Conservation (phyloP, 2,329 filamentous ascomycete genomes). For the Colletotrichum kahawae region DNA sequence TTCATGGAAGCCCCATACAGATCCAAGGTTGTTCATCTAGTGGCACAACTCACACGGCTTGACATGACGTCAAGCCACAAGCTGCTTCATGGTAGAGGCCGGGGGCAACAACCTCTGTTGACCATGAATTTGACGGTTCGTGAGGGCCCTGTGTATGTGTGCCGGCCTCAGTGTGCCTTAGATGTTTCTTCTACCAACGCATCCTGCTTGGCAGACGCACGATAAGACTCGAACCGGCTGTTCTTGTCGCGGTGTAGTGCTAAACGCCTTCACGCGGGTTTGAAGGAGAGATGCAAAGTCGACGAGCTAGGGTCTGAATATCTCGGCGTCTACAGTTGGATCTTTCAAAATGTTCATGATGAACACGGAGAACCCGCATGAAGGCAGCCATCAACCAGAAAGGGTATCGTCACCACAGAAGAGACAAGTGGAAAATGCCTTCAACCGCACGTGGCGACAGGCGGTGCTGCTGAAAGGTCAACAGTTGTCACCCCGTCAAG, state of each 20-base stretch:
- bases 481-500: background rate
- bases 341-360: background rate
- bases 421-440: background rate
- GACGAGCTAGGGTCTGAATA: background rate
- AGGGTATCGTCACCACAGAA: background rate
- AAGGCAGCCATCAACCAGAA: background rate
- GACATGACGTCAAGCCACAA: background rate
- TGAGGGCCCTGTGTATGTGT: background rate
- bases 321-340: background rate
- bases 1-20: background rate
- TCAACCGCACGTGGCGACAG: background rate
- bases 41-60: background rate
- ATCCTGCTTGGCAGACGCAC: background rate
- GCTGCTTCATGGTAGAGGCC: background rate
- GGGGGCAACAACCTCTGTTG: background rate
- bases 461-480: background rate
- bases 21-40: background rate
- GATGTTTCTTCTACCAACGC: background rate
- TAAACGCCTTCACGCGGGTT: background rate
- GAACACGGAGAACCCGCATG: background rate
- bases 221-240: background rate
- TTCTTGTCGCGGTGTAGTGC: background rate
- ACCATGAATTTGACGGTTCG: background rate
- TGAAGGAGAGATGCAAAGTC: background rate
- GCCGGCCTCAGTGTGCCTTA: background rate